Evolutionary conservation across 148 eudicot genomes (phyloP), one percentile per base, ranked within the genome.

Genomic region (Linanthus parryae): DNA sequence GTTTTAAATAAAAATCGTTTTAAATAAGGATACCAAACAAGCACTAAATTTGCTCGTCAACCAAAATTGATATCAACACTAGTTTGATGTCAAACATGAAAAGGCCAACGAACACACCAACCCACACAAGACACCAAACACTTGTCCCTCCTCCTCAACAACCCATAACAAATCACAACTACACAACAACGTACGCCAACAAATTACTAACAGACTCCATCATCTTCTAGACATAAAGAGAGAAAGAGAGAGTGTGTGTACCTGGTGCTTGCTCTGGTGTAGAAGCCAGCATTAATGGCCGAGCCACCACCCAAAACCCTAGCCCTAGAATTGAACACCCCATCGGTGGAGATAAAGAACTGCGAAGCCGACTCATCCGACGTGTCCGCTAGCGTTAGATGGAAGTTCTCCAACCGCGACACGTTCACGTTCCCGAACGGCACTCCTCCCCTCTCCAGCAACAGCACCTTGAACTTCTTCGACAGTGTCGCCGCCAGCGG

Each of bases 241-340:
- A 11, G 48, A 29, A 39, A 21, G 8, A 50, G 8, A 36, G 27
- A 26, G 19, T 12, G 2, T 0, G 1, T 52, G 56, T 70, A 88
- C 99, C 96, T 87, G 34, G 88, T 18, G 79, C 94, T 80, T 10
- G 99, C 85, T 36, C 99, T 59, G 30, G 96, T 79, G 67, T 92
- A 92, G 57, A 92, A 92, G 14, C 99, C 99, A 54, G 96, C 99
- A 75, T 92, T 92, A 52, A 92, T 87, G 68, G 73, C 57, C 46
- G 88, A 54, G 22, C 77, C 99, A 12, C 99, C 99, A 27, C 99
- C 99, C 67, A 92, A 66, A n/a, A 92, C 75, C 48, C 79, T 69
- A 41, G 91, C 99, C 53, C 99, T 75, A 0, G 96, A 58, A 69
- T 92, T 92, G 33, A 73, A 73, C 7, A 92, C 99, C 0, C 96